Evolutionary conservation across 345 rosid species (phyloP), one percentile per base, ranked within the genome.

Genomic region (Populus pruinosa): DNA sequence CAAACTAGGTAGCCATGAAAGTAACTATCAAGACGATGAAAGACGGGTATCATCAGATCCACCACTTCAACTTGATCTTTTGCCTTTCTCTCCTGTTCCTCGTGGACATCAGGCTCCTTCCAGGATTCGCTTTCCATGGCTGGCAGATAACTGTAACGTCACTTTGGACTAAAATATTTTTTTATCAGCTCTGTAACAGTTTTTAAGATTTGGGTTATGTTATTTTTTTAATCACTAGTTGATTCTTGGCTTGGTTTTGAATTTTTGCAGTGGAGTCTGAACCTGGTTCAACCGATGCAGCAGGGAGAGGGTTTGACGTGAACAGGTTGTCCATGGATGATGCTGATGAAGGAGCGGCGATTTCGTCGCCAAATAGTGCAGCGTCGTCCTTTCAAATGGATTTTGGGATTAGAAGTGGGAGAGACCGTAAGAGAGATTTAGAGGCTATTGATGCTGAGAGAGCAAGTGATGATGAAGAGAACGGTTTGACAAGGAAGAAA

Each of bases 401-500:
- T 18, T 93, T 96, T 79, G 93, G 97, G 63, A 78, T 89, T 2
- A 82, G 87, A 61, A 84, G 88, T 41, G 78, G 87, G 29, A 44
- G 86, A 67, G 91, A 83, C 70, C 88, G 21, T 16, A 78, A 88
- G 77, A 86, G 92, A 72, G 89, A 88, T 33, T 70, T 82, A 41
- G 95, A 89, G 36, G 73, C 71, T 8, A 74, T 63, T 2, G 85
- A 75, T 25, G 90, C 82, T 68, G 85, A 77, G 8, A 84, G 93
- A 84, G 90, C 91, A 0, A 91, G 96, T 65, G 97, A 83, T 21
- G 98, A 93, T 64, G 99, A 93, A 18, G 99, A 96, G 35, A 93
- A 91, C 77, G 97, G 97, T 7, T 84, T 81, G 64, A 87, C 93
- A n/a, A 85, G 98, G 86, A 96, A 96, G 89, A 95, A 95, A 83